A percentile compares a stretch with the other conserved stretches of the same genome.
Conservation (phyloP, 768 basidiomycete species). For the Tulasnella sp. region DNA sequence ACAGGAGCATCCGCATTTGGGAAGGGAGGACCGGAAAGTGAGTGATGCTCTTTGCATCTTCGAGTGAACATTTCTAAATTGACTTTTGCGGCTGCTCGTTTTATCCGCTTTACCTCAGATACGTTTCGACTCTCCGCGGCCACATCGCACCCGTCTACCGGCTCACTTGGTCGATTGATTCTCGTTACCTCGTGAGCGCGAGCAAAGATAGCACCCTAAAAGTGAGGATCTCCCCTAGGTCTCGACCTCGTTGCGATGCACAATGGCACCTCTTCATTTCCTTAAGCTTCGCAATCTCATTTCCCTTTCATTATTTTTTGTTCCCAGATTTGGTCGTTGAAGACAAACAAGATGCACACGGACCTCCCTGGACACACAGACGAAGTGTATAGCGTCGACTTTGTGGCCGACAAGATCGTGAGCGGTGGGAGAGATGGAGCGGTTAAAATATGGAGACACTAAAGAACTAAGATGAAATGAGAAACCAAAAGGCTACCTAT, state of each 20-base stretch:
- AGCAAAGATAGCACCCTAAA: constrained; percentile 96
- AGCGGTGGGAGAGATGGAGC: constrained; percentile 89
- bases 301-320: not conserved
- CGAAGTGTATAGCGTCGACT: constrained; percentile 98
- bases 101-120: constrained; percentile 36
- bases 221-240: constrained; percentile 34
- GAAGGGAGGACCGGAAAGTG: constrained; percentile 49
- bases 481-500: no score
- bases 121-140: constrained; percentile 79
- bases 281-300: not conserved
- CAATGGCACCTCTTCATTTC: not conserved
- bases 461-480: not conserved
- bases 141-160: constrained; percentile 94
- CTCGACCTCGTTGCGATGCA: not conserved
- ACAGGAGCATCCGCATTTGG: constrained; percentile 86
- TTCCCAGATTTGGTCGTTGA: constrained; percentile 87
- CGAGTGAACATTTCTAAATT: not conserved
- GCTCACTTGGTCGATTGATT: constrained; percentile 91
- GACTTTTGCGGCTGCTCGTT: not conserved
- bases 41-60: constrained; percentile 13
- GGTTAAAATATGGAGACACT: constrained; percentile 66
- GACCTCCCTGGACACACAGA: constrained; percentile 96
- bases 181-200: constrained; percentile 81
- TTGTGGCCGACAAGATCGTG: constrained; percentile 97
- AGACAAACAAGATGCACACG: constrained; percentile 87